Base-by-base conservation (phyloP, 2,329 filamentous ascomycete genomes). In the Lojkania enalia region DNA sequence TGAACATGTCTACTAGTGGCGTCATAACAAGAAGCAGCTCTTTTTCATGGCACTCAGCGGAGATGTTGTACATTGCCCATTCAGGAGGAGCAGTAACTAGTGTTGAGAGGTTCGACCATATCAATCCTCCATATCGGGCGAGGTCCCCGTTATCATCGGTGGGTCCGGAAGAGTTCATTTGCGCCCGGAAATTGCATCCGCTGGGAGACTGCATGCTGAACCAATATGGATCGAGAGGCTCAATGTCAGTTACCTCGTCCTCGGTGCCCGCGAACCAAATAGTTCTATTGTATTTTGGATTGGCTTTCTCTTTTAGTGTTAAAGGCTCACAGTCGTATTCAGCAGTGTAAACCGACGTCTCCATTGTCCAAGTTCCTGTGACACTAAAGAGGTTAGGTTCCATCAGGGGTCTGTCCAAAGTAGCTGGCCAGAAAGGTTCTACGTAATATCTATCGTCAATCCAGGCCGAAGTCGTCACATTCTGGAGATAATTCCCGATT, bases 381-480 rank as follows among this genome's bases (percentile, higher is more conserved):
- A 4, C 23, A 2, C 6, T 19, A 3, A 19, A 4, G 2, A 44
- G 16, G 4, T 2, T 39, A 15, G 35, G 35, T 11, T 27, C 42
- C 2, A 44, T 6, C 5, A 20, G 27, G 2, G 15, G 16, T 1
- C 4, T 13, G 25, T 33, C 13, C 3, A 19, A 2, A 9, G 21
- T 20, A n/a, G 20, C 4, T 1, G 60, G 61, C 58, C 60, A 63
- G 18, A 63, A 55, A 0, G 61, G 61, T 3, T 60, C 35, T 4
- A 60, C 44, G 0, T 53, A 52, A 38, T 59, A 62, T 2, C 54
- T 25, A 33, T 64, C 52, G 1, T 54, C 55, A 12, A 63, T 55
- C 61, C 61, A 65, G 0, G 58, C 55, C 0, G 61, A 64, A 3
- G 61, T 65, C 4, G 60, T 55, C 0, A 60, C 51, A 40, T 61